Evolutionary conservation across 2,329 filamentous ascomycete species (phyloP), one percentile per base, ranked within the genome.

Genomic region (Hymenoscyphus repandus): DNA sequence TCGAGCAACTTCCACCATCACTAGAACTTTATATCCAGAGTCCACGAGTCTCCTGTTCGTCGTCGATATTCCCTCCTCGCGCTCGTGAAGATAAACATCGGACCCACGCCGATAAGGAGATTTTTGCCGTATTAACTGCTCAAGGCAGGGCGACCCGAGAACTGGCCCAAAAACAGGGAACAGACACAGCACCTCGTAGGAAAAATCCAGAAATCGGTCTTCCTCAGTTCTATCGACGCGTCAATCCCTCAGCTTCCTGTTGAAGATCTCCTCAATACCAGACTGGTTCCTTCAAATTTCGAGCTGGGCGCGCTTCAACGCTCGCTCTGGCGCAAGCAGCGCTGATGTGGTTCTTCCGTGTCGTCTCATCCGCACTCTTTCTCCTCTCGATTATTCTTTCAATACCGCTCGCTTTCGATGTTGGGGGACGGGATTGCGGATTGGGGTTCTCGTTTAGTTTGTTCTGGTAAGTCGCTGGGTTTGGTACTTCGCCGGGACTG

Each of bases 401-500:
- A 56, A 93, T 99, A 68, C 93, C 93, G 55, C 85, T 99, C 67
- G 89, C 92, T 64, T 97, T 97, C 74, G 93, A 99, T 80, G 92
- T 97, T 65, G 93, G 93, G 68, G 93, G 93, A 56, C 85, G 90
- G 64, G 91, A 93, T 63, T 95, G 90, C 66, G 93, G 93, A 53
- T 78, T 99, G 65, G 92, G 90, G 56, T 97, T 95, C 74, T 96
- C 90, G 66, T 80, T 97, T 48, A 83, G 88, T 43, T 81, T 97
- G 49, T 91, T 92, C 61, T 77, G 80, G 51, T 53, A 46, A 47
- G 51, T 40, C n/a, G n/a, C 22, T 20, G 5, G n/a, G 36, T 17
- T 37, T 10, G 9, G 30, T 33, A 32, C 5, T 11, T 37, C 13
- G 34, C 34, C 34, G 10, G n/a, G n/a, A n/a, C n/a, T n/a, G n/a